These are phyloP conservation scores for Fusarium ramigenum DNA, from an alignment of 2,329 filamentous ascomycete genomes.

Conservation along the genomic window DNA sequence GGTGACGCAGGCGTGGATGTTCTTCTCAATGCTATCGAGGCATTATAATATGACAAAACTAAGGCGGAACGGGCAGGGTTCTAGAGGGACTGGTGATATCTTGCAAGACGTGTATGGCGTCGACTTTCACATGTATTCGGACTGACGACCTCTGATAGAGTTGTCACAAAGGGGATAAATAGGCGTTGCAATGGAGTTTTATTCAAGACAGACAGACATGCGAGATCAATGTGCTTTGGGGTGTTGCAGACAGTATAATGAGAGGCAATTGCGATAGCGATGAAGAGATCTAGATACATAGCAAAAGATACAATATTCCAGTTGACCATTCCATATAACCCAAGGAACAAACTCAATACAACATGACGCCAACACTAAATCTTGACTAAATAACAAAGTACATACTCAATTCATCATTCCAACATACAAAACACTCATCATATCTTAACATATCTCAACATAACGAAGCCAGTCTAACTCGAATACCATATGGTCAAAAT, in stretches of 20 bases:
- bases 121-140: constrained; percentile 15
- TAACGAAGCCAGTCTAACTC: neutral
- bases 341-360: too few relatives aligned
- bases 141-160: constrained; percentile 23
- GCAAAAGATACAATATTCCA: neutral
- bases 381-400: neutral
- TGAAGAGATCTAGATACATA: neutral
- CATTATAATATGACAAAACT: constrained; percentile 52
- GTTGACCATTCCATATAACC: neutral
- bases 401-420: neutral
- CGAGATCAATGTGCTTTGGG: neutral
- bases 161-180: constrained; percentile 21
- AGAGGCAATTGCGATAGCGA: neutral
- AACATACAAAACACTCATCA: neutral
- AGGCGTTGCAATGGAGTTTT: constrained; percentile 27
- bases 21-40: constrained; percentile 67
- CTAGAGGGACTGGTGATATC: constrained; percentile 2
- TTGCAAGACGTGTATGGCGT: constrained; percentile 25
- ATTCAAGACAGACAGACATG: neutral
- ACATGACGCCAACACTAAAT: neutral
- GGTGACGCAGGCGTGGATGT: constrained; percentile 65
- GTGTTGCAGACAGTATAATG: neutral
- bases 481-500: neutral
- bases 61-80: neutral
- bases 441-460: neutral